Percentiles rank a stretch among this genome's conserved stretches.
phyloP scores from a whole-genome alignment of 2,329 filamentous ascomycete genomes.

The Rhynchosporium graminicola region DNA sequence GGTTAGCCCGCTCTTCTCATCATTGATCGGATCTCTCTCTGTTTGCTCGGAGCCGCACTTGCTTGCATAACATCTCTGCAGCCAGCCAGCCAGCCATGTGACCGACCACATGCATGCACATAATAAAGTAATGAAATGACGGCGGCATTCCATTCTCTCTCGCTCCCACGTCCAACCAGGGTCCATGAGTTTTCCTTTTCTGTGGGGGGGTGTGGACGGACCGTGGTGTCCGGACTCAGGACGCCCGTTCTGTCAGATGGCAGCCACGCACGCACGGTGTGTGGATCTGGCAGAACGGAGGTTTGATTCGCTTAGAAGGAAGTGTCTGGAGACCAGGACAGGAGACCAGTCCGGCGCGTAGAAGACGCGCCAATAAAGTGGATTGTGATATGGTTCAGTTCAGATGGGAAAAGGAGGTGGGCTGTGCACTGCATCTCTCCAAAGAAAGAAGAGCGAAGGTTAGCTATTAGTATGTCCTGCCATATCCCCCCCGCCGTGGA shows the following conservation, averaged over 20 bases:
- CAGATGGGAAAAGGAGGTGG: neutral
- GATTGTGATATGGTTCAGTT: neutral
- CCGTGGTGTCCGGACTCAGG: neutral
- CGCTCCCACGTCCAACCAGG: constrained; percentile 1
- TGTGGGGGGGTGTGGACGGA: constrained; percentile 15
- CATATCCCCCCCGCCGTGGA: too few species aligned
- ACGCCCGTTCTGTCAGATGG: constrained; percentile 10
- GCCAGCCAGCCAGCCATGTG: constrained; percentile 19
- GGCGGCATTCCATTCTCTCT: constrained; percentile 17
- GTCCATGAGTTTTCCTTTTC: neutral
- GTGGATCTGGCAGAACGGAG: neutral
- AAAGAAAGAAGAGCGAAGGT: too few species aligned
- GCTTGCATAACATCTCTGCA: neutral
- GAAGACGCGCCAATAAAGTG: constrained; percentile 21
- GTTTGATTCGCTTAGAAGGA: neutral
- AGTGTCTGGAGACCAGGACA: constrained; percentile 5
- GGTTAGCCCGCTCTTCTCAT: neutral
- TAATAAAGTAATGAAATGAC: neutral
- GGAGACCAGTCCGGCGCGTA: constrained; percentile 23
- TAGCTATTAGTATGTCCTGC: too few species aligned
- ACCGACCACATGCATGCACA: constrained; percentile 19
- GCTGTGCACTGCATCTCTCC: neutral
- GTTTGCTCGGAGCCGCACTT: constrained; percentile 23
- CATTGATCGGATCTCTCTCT: constrained; percentile 11
- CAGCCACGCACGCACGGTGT: neutral